Percentiles rank a stretch among this genome's conserved stretches.
Conservation (phyloP, 2,329 filamentous ascomycete genomes). For the Neocatenulostroma microsporum region DNA sequence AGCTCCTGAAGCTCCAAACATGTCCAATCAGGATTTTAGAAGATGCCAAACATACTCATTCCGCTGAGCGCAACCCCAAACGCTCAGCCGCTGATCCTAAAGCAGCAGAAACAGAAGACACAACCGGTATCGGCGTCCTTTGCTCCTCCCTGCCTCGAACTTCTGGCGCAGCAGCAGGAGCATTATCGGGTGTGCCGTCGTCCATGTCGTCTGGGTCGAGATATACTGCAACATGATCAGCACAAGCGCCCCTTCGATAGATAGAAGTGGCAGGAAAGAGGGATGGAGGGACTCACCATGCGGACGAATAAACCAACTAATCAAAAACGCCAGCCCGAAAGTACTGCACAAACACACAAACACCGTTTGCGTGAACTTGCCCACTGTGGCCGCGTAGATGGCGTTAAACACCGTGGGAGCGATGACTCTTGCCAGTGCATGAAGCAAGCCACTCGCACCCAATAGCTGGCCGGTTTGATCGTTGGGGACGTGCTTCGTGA, state of each 20-base stretch:
- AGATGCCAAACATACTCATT: no score
- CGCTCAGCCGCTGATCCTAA: no score
- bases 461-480: conserved; percentile 77
- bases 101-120: no score
- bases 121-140: no score
- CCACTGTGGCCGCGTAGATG: conserved; percentile 76
- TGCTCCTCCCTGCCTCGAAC: no score
- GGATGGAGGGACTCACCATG: conserved; percentile 52
- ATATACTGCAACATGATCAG: conserved; percentile 10
- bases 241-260: no score
- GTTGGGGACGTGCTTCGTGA: conserved; percentile 85
- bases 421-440: conserved; percentile 70
- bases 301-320: conserved; percentile 64
- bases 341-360: conserved; percentile 65
- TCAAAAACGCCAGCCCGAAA: conserved; percentile 58
- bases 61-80: no score
- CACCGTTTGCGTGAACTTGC: conserved; percentile 68
- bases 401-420: conserved; percentile 78
- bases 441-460: conserved; percentile 76
- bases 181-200: no score
- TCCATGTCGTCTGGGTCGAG: conserved; percentile 10
- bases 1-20: no score
- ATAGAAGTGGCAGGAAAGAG: neutral
- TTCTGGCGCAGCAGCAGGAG: no score
- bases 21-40: no score